phyloP scores from a whole-genome alignment of 106 monocot genomes.

The Allium sativum region DNA sequence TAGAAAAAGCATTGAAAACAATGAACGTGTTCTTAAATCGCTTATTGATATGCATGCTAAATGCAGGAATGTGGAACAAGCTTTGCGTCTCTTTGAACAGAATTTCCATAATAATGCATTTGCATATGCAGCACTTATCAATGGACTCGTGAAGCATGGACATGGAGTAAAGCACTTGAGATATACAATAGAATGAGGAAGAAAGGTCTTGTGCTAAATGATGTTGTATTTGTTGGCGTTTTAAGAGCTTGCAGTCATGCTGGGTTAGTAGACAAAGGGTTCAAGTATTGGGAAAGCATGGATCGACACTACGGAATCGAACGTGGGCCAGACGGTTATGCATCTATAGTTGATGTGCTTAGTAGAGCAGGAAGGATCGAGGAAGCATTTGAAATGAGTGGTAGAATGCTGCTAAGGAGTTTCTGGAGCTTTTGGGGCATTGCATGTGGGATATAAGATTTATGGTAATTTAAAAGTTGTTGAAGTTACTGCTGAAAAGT shows the following conservation, averaged over 20 bases:
- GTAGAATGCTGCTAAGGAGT: slow-evolving; percentile 29
- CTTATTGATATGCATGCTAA: slow-evolving; percentile 53
- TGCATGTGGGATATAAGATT: slow-evolving; percentile 45
- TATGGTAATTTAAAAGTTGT: slow-evolving; percentile 41
- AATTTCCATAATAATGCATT: slow-evolving; percentile 26
- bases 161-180: slow-evolving; percentile 26
- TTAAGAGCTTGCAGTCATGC: slow-evolving; percentile 48
- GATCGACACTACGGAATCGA: slow-evolving; percentile 21
- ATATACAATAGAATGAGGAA: slow-evolving; percentile 29
- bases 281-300: slow-evolving; percentile 37
- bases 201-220: slow-evolving; percentile 30
- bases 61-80: slow-evolving; percentile 36
- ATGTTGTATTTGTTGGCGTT: slow-evolving; percentile 43
- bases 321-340: slow-evolving; percentile 34
- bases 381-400: slow-evolving; percentile 36
- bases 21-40: slow-evolving; percentile 44
- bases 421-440: slow-evolving; percentile 45
- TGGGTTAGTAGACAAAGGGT: slow-evolving; percentile 35
- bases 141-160: slow-evolving; percentile 43
- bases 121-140: slow-evolving; percentile 50
- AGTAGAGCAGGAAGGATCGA: slow-evolving; percentile 43
- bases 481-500: slow-evolving; percentile 29
- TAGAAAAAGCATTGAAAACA: slow-evolving; percentile 31
- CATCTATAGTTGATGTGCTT: slow-evolving; percentile 40
- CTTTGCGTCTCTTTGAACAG: slow-evolving; percentile 29